phyloP scores from a whole-genome alignment of 2,329 filamentous ascomycete genomes.

The Colletotrichum lentis region DNA sequence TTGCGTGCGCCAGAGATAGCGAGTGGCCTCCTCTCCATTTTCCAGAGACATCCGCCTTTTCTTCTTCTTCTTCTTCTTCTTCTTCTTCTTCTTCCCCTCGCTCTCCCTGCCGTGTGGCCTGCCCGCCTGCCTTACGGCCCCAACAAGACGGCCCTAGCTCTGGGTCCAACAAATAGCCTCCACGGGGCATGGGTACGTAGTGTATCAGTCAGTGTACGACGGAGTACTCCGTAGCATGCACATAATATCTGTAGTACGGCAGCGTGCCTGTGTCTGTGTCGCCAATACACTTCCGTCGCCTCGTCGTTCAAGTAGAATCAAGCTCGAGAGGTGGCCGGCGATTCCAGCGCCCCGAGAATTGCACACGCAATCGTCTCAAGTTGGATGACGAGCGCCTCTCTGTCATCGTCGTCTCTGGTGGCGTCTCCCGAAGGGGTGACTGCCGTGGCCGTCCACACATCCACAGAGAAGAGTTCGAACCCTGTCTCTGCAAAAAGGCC shows the following conservation, averaged over 20 bases:
- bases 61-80: conserved; percentile 3
- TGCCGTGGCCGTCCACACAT: conserved; percentile 4
- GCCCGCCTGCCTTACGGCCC: conserved; percentile 28
- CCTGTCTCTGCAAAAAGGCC: conserved; percentile 5
- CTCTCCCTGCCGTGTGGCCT: conserved; percentile 8
- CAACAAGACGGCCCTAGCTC: conserved; percentile 23
- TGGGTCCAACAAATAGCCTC: conserved; percentile 35
- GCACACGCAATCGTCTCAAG: conserved; percentile 34
- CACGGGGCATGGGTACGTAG: conserved; percentile 16
- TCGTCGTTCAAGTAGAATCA: not conserved
- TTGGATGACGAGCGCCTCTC: conserved; percentile 28
- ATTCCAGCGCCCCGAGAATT: conserved; percentile 15
- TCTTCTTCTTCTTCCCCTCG: no score
- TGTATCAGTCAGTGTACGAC: no score
- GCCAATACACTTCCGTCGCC: not conserved
- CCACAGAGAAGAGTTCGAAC: conserved; percentile 10
- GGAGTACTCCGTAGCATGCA: no score
- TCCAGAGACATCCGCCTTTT: conserved; percentile 15
- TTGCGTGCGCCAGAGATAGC: conserved; percentile 11
- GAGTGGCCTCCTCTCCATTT: conserved; percentile 23
- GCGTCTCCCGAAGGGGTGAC: not conserved
- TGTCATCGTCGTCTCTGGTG: not conserved
- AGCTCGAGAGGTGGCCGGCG: not conserved
- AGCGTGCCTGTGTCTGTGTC: not conserved
- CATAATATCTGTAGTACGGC: not conserved